Evolutionary conservation across 2,329 filamentous ascomycete species (phyloP), one percentile per base, ranked within the genome.

Genomic region (Madurella mycetomatis): DNA sequence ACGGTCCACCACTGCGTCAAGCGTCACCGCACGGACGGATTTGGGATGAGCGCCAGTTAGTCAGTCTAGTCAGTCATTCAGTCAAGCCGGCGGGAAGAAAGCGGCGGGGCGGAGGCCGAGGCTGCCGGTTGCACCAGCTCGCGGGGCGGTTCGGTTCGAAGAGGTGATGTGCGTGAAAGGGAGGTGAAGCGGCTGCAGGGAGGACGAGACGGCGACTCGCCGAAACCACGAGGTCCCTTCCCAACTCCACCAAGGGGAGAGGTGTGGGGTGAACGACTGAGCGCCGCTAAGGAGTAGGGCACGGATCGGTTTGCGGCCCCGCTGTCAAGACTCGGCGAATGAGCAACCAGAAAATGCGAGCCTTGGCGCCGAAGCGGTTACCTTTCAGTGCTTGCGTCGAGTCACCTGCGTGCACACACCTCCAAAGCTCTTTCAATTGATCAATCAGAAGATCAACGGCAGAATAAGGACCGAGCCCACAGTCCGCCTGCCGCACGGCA

Each of bases 21-120:
- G 31, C 32, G 46, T 37, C 41, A 16, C 48, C 53, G 53, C 49
- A 51, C 53, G 40, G 49, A 55, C 53, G 31, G 25, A 16, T 37
- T 43, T 43, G 17, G 48, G 44, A 45, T 19, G 48, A 41, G 34
- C 32, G 32, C 25, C 30, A 42, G 47, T 42, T 44, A 17, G 31
- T n/a, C 31, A 34, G 32, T 25, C 25, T 7, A 25, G 25, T 25
- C 7, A 25, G 25, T 25, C 25, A 25, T 25, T 25, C 25, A 32
- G 18, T n/a, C 16, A 43, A 11, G 30, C 17, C 15, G 42, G 41
- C 11, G 8, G 31, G 46, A 41, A 9, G 31, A 31, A 32, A 9
- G 19, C 7, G 39, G 39, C 37, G 42, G 30, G 39, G 16, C 25
- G 49, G 25, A 25, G 43, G 30, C 25, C 25, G 34, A n/a, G 34